Percentiles rank a stretch among this genome's conserved stretches.
These are phyloP conservation scores for Fusarium succisae DNA, from an alignment of 2,329 filamentous ascomycete species.

Conservation along the genomic window DNA sequence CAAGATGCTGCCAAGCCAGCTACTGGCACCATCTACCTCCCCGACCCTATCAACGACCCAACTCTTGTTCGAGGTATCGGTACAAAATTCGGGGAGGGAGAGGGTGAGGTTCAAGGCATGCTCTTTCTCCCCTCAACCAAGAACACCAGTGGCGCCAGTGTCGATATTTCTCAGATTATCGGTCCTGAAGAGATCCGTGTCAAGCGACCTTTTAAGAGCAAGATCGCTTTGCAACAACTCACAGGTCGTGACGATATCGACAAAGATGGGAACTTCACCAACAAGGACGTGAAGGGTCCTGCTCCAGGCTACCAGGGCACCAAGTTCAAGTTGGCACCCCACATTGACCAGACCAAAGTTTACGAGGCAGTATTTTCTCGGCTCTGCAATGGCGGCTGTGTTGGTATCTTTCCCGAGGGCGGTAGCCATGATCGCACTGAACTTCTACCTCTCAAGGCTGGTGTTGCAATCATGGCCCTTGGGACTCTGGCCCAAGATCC, in stretches of 20 bases:
- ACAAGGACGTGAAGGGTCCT: constrained; percentile 62
- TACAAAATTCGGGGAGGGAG: constrained; percentile 79
- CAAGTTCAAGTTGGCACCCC: constrained; percentile 87
- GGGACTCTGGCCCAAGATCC: constrained; percentile 87
- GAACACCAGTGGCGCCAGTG: constrained; percentile 77
- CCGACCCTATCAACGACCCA: constrained; percentile 86
- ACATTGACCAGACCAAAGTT: constrained; percentile 92
- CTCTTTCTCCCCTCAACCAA: constrained; percentile 88
- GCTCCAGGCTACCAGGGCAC: constrained; percentile 76
- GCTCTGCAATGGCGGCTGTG: constrained; percentile 83
- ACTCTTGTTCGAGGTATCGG: constrained; percentile 80
- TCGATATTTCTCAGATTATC: constrained; percentile 84
- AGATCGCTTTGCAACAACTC: constrained; percentile 78
- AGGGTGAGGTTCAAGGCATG: constrained; percentile 81
- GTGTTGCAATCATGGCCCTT: constrained; percentile 97
- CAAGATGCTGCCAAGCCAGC: constrained; percentile 87
- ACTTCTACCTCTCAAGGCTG: constrained; percentile 91
- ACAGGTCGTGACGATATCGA: constrained; percentile 81
- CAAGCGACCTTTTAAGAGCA: constrained; percentile 87
- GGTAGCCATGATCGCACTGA: constrained; percentile 95
- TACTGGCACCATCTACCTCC: constrained; percentile 84
- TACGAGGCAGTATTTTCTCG: constrained; percentile 93
- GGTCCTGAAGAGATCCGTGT: constrained; percentile 83
- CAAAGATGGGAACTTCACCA: constrained; percentile 69
- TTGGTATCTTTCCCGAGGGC: constrained; percentile 97